phyloP scores from a whole-genome alignment of 257 asterid species.

The Primulina eburnea region DNA sequence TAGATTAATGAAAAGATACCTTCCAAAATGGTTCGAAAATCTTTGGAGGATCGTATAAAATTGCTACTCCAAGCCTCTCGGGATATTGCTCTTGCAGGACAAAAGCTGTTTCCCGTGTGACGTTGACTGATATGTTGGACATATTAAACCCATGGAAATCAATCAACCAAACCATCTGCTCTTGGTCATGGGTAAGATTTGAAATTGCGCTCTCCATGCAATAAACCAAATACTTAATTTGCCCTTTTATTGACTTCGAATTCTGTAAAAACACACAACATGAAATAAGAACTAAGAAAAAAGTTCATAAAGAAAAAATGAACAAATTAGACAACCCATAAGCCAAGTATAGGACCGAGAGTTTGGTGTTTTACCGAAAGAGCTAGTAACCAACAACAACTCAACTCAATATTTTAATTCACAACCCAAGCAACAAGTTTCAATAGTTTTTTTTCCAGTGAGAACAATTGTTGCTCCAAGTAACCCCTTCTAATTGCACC shows the following conservation, averaged over 20 bases:
- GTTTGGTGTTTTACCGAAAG: too few species aligned
- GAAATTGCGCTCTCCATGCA: constrained; percentile 91
- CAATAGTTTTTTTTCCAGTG: too few species aligned
- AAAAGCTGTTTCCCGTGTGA: constrained; percentile 79
- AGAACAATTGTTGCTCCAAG: too few species aligned
- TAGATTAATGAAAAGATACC: constrained; percentile 40
- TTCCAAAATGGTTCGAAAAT: constrained; percentile 90
- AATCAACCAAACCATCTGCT: constrained; percentile 94
- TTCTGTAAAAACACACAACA: constrained; percentile 48
- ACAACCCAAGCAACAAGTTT: too few species aligned
- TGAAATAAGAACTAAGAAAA: background rate
- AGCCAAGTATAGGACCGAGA: background rate
- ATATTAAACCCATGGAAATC: constrained; percentile 80
- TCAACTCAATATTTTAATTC: too few species aligned
- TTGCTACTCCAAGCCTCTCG: constrained; percentile 91
- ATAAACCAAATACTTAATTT: constrained; percentile 83
- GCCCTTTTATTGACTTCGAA: constrained; percentile 74
- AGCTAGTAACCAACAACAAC: too few species aligned
- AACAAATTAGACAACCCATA: background rate
- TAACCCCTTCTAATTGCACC: too few species aligned
- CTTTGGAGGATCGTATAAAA: constrained; percentile 82
- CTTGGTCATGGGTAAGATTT: constrained; percentile 58
- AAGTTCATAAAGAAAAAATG: background rate
- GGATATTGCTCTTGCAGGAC: constrained; percentile 92
- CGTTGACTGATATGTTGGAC: constrained; percentile 71